phyloP scores from a whole-genome alignment of 352 stramenopile genomes.

The Aphanomyces euteiches region DNA sequence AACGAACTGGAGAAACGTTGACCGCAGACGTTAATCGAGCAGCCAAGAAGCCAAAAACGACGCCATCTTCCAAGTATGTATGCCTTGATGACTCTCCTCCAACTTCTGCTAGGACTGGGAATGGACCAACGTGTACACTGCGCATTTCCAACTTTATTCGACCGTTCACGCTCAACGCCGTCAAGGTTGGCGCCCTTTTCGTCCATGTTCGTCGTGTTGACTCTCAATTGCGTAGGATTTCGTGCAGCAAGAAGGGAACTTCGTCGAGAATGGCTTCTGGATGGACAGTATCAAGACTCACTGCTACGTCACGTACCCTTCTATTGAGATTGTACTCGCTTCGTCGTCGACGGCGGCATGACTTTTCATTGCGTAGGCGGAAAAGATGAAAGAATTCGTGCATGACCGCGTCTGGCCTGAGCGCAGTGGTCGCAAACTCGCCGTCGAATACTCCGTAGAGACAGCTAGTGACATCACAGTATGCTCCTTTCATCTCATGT shows the following conservation, averaged over 20 bases:
- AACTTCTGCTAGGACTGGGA: not conserved
- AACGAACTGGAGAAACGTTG: too few relatives aligned
- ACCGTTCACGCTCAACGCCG: conserved; percentile 69
- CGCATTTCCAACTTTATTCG: conserved; percentile 71
- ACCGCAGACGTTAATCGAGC: too few relatives aligned
- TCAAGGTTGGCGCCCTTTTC: conserved; percentile 45
- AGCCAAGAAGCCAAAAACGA: conserved; percentile 4
- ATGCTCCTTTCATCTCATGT: not conserved
- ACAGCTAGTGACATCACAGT: conserved; percentile 49
- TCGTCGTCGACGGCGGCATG: not conserved
- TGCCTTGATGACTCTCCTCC: not conserved
- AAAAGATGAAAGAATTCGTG: conserved; percentile 44
- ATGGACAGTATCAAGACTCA: conserved; percentile 87
- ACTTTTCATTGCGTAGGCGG: conserved; percentile 37
- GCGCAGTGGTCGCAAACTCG: conserved; percentile 50
- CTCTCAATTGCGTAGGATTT: conserved; percentile 37
- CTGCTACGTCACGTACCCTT: conserved; percentile 74
- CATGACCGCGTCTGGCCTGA: conserved; percentile 62
- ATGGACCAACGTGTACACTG: conserved; percentile 34
- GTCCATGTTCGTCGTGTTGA: not conserved
- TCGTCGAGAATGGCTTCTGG: conserved; percentile 77
- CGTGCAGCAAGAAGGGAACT: conserved; percentile 50
- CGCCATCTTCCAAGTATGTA: not conserved
- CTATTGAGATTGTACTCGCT: conserved; percentile 42
- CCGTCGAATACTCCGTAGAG: conserved; percentile 38